phyloP scores from a whole-genome alignment of 1,284 basidiomycete species.

The Cryptococcus sp. region DNA sequence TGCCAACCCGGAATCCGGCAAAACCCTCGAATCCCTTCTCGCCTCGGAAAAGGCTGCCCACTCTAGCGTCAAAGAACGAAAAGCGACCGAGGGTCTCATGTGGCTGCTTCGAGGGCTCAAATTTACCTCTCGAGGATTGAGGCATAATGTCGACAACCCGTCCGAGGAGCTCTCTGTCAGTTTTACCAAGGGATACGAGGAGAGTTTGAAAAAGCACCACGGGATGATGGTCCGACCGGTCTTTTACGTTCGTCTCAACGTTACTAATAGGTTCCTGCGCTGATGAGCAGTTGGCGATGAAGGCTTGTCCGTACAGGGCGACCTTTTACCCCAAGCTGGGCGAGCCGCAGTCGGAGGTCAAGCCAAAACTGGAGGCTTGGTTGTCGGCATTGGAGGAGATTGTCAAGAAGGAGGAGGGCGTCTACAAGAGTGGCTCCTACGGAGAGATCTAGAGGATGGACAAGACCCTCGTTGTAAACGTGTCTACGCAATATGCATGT shows the following conservation, averaged over 20 bases:
- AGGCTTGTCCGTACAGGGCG: slow-evolving; percentile 86
- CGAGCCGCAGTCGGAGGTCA: slow-evolving; percentile 61
- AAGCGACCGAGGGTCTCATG: slow-evolving; percentile 82
- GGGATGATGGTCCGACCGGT: slow-evolving; percentile 79
- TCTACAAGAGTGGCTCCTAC: slow-evolving; percentile 65
- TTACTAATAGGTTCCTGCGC: neutral
- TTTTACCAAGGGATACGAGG: slow-evolving; percentile 79
- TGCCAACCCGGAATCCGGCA: slow-evolving; percentile 58
- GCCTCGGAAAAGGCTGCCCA: slow-evolving; percentile 66
- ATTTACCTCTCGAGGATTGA: slow-evolving; percentile 80
- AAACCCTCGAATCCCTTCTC: slow-evolving; percentile 79
- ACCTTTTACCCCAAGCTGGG: slow-evolving; percentile 88
- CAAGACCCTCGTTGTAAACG: too few relatives aligned
- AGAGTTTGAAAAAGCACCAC: slow-evolving; percentile 78
- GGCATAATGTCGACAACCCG: slow-evolving; percentile 63
- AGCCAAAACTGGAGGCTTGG: slow-evolving; percentile 71
- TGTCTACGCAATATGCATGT: too few relatives aligned
- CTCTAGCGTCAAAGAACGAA: slow-evolving; percentile 62
- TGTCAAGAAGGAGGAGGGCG: slow-evolving; percentile 63
- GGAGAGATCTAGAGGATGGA: slow-evolving; percentile 51
- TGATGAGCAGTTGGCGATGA: slow-evolving; percentile 75
- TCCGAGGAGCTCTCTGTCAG: slow-evolving; percentile 65
- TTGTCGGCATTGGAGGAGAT: slow-evolving; percentile 66
- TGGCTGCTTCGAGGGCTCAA: slow-evolving; percentile 87
- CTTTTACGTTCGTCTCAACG: slow-evolving; percentile 62